A percentile compares a stretch with the other conserved stretches of the same genome.
phyloP scores from a whole-genome alignment of 495 filamentous ascomycete species.

The Penicillium lividum region DNA sequence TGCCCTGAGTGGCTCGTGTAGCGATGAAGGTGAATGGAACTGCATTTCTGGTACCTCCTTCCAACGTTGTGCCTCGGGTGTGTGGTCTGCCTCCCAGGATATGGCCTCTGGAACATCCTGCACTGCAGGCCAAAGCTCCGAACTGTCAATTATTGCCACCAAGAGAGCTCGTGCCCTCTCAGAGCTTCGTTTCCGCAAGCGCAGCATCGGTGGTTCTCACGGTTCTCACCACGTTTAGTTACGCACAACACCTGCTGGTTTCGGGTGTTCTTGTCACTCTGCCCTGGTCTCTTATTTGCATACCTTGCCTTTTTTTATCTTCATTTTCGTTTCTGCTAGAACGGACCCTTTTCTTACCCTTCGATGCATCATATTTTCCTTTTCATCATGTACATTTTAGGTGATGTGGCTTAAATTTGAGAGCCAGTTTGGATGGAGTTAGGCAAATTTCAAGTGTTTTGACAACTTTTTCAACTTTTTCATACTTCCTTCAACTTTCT shows the following conservation, averaged over 20 bases:
- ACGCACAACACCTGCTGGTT: slow-evolving; percentile 21
- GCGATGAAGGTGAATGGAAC: slow-evolving; percentile 56
- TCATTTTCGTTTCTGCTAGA: slow-evolving; percentile 19
- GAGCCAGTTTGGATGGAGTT: slow-evolving; percentile 3
- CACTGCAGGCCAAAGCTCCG: slow-evolving; percentile 48
- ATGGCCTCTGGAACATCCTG: slow-evolving; percentile 64
- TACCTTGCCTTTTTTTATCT: slow-evolving; percentile 9
- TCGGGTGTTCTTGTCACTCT: slow-evolving; percentile 14
- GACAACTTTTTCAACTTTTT: no score
- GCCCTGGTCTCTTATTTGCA: slow-evolving; percentile 10
- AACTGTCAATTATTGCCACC: slow-evolving; percentile 39
- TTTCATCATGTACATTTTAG: slow-evolving; percentile 29
- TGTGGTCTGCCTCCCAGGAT: slow-evolving; percentile 54
- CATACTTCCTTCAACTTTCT: no score
- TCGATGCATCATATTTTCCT: slow-evolving; percentile 18
- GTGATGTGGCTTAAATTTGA: slow-evolving; percentile 12
- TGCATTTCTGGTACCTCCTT: slow-evolving; percentile 61
- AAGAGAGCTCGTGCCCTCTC: slow-evolving; percentile 32
- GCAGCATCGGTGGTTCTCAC: slow-evolving; percentile 20
- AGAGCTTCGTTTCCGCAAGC: slow-evolving; percentile 37
- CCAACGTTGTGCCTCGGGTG: slow-evolving; percentile 62
- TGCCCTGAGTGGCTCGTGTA: slow-evolving; percentile 41
- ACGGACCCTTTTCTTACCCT: slow-evolving; percentile 24
- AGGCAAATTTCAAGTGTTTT: background rate
- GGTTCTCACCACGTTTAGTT: slow-evolving; percentile 27